Evolutionary conservation across 129 eudicot genomes (phyloP).

Genomic region (Gnaphalium uliginosum): DNA sequence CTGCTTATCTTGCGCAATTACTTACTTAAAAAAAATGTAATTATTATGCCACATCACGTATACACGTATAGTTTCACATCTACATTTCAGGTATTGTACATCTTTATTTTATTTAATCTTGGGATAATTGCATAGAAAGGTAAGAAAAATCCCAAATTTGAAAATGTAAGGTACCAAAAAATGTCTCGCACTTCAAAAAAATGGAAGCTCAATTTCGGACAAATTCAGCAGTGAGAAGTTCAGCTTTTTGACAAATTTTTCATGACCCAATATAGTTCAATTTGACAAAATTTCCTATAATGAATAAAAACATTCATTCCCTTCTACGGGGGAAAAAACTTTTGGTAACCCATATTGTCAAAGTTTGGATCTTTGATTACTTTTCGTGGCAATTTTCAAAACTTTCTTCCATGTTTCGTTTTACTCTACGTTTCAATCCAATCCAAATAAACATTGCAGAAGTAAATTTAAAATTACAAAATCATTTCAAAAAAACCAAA

Average conservation of each 20-base stretch:
- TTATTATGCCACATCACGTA: neutral
- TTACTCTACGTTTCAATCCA: neutral
- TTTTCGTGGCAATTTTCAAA: neutral
- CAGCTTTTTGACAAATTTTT: too few species aligned
- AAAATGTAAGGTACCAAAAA: neutral
- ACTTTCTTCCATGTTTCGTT: neutral
- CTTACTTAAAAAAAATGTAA: neutral
- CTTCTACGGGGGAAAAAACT: neutral
- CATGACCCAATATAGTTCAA: neutral
- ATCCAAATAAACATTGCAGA: slow-evolving; percentile 2
- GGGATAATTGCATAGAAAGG: neutral
- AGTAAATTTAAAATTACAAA: neutral
- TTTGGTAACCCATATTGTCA: neutral
- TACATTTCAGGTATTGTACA: neutral
- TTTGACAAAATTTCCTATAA: neutral
- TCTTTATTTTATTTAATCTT: neutral
- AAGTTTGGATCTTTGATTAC: neutral
- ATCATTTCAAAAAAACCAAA: neutral
- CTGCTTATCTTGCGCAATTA: neutral
- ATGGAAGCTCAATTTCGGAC: neutral
- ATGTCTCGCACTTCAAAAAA: neutral
- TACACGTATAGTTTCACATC: neutral
- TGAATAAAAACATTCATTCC: neutral
- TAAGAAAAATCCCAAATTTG: neutral
- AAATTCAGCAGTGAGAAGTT: too few species aligned